phyloP scores from a whole-genome alignment of 1,284 basidiomycete species.

The Ceratobasidium sp. region DNA sequence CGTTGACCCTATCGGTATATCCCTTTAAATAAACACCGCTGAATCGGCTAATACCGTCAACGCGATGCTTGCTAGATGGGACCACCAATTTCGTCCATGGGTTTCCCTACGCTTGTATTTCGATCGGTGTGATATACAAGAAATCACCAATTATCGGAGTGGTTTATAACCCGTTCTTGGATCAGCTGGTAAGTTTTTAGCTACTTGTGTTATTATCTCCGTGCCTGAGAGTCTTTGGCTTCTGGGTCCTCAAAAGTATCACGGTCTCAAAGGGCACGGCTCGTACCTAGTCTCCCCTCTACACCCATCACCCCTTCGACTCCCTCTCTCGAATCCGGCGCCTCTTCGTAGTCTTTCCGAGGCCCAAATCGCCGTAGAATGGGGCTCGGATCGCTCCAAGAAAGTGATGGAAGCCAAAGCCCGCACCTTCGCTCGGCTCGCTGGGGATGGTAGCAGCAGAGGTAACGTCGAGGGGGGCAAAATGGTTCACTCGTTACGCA shows the following conservation, averaged over 20 bases:
- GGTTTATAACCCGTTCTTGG: slow-evolving; percentile 93
- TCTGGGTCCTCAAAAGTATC: slow-evolving; percentile 69
- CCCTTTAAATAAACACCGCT: too few relatives aligned
- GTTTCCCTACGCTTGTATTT: slow-evolving; percentile 78
- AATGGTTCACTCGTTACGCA: slow-evolving; percentile 90
- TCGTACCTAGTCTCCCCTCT: slow-evolving; percentile 69
- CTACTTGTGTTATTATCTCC: neutral
- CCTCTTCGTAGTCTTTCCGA: slow-evolving; percentile 81
- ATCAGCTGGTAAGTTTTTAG: slow-evolving; percentile 70
- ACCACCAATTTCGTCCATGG: slow-evolving; percentile 96
- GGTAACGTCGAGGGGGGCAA: slow-evolving; percentile 73
- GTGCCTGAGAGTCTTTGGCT: neutral
- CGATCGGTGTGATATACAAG: slow-evolving; percentile 89
- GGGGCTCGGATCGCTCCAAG: slow-evolving; percentile 87
- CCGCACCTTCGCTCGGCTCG: slow-evolving; percentile 79
- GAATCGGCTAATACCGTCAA: too few relatives aligned
- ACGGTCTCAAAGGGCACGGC: slow-evolving; percentile 82
- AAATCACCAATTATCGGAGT: slow-evolving; percentile 88
- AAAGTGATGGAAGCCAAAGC: slow-evolving; percentile 75
- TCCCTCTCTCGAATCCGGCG: slow-evolving; percentile 78
- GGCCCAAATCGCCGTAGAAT: slow-evolving; percentile 90
- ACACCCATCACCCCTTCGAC: slow-evolving; percentile 67
- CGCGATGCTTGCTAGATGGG: slow-evolving; percentile 68
- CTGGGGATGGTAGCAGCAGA: slow-evolving; percentile 75
- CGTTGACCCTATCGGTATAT: slow-evolving; percentile 84